Conservation (phyloP, 1,139 yeast genomes). For the Candida mesenterica region DNA sequence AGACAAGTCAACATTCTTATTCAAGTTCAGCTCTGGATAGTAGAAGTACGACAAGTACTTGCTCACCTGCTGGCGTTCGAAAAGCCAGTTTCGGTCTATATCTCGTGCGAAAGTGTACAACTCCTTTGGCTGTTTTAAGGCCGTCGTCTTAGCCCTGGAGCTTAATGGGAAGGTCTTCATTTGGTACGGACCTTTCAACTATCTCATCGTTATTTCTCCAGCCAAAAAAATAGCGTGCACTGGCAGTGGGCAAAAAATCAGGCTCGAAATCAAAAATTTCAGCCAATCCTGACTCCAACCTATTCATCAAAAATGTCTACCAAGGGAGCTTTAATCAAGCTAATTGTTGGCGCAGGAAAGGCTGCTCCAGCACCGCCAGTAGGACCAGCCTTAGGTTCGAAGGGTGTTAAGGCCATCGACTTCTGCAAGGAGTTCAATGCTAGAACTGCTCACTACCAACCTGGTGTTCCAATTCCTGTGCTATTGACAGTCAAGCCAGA, state of each 20-base stretch:
- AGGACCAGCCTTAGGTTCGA: slow-evolving; percentile 98
- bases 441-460: slow-evolving; percentile 80
- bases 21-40: slow-evolving; percentile 65
- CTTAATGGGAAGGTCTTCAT: slow-evolving; percentile 43
- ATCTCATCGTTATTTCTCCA: background rate
- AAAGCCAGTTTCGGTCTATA: slow-evolving; percentile 41
- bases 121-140: slow-evolving; percentile 75
- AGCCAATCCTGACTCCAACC: too few species aligned
- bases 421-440: slow-evolving; percentile 98
- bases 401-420: slow-evolving; percentile 98
- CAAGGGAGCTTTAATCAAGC: slow-evolving; percentile 62
- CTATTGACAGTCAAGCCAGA: slow-evolving; percentile 87
- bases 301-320: slow-evolving; percentile 34
- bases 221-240: too few species aligned
- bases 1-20: slow-evolving; percentile 53
- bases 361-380: slow-evolving; percentile 99
- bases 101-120: slow-evolving; percentile 58
- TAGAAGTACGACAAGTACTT: slow-evolving; percentile 61
- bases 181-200: slow-evolving; percentile 12
- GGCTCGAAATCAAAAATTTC: too few species aligned
- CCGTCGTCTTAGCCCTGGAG: slow-evolving; percentile 51
- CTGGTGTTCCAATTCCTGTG: slow-evolving; percentile 90
- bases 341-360: slow-evolving; percentile 96
- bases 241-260: too few species aligned
- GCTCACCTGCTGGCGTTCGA: slow-evolving; percentile 46